Base-by-base conservation (phyloP, 2,329 filamentous ascomycete species). In the Metarhizium sp. region DNA sequence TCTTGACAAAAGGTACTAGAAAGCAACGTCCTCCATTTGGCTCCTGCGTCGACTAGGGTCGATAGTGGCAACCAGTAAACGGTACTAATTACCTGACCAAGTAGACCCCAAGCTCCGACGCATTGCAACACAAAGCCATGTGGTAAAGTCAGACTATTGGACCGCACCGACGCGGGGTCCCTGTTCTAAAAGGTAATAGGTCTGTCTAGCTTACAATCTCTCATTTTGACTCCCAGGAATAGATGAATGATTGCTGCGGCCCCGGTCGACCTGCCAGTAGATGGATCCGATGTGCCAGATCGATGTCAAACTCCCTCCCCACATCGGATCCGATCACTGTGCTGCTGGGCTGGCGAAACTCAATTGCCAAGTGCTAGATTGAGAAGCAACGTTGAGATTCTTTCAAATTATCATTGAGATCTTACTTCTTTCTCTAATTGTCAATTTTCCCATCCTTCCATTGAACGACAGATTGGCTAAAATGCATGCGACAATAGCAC, bases 251-350 rank as follows among this genome's bases (percentile, higher is more conserved):
- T 18, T 46, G 14, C n/a, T 46, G n/a, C 43, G 18, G 43, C 14
- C 18, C 18, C 6, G 43, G 43, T 46, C 43, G 3, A 25, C 18
- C n/a, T 20, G n/a, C 10, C 6, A 20, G 43, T n/a, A 25, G 8
- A 18, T n/a, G 43, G 43, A 46, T 46, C 43, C 43, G 43, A 46
- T 18, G 43, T 20, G 43, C 11, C 6, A n/a, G 4, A 10, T 46
- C 6, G 18, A 46, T 7, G 6, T 18, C n/a, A 7, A 46, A 18
- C 8, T 7, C n/a, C 47, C n/a, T 7, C n/a, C n/a, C 25, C 14
- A n/a, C 30, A n/a, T 58, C 56, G 54, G 54, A 58, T 58, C 55
- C 50, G 53, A 32, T 8, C 16, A 48, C 10, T 25, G n/a, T 20
- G 38, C 6, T 8, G 25, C 16, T 18, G 7, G 4, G 6, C 18